Evolutionary conservation across 345 rosid genomes (phyloP), one percentile per base, ranked within the genome.

Genomic region (Trapa incisa): DNA sequence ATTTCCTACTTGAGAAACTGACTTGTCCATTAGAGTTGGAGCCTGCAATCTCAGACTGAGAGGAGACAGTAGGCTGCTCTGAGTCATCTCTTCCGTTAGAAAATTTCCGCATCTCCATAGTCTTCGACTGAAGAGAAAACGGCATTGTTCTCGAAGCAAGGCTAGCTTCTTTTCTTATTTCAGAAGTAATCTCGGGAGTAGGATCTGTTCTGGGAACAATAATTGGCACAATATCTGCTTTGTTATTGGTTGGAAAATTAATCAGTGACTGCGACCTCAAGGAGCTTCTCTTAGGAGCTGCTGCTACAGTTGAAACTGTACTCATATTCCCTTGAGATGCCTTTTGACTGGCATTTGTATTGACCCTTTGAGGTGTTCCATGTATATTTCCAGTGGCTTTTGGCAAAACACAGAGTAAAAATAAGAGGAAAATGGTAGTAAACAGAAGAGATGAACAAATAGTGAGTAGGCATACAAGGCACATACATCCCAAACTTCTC

Each of bases 131-230:
- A 87, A 91, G 80, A 29, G 99, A 86, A 83, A 91, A 94, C 64
- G 95, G 99, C 97, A 90, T 93, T 64, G 98, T 90, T 76, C 97
- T 89, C 52, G 85, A 91, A 71, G 82, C 89, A 72, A 89, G 81
- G 71, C 85, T 86, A 70, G 81, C 74, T 65, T 94, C 97, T 80
- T 87, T 86, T 76, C 86, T 86, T 64, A 80, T 79, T 73, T 91
- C 99, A 78, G 83, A 69, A 33, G 79, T 81, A 77, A 76, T 86
- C 71, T 89, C 96, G 42, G 68, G 35, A 75, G 87, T 81, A n/a
- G 80, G 63, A 74, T 79, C 86, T 73, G 76, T 82, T 84, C 95
- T 80, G 58, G 99, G 97, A 70, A 91, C 96, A 73, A 91, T 76
- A 54, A 91, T 97, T 22, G 96, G 92, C 70, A 78, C 66, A 69